Evolutionary conservation across 192 early-diverging fungal species (phyloP), one percentile per base, ranked within the genome.

Genomic region (Backusella tarrabulga): DNA sequence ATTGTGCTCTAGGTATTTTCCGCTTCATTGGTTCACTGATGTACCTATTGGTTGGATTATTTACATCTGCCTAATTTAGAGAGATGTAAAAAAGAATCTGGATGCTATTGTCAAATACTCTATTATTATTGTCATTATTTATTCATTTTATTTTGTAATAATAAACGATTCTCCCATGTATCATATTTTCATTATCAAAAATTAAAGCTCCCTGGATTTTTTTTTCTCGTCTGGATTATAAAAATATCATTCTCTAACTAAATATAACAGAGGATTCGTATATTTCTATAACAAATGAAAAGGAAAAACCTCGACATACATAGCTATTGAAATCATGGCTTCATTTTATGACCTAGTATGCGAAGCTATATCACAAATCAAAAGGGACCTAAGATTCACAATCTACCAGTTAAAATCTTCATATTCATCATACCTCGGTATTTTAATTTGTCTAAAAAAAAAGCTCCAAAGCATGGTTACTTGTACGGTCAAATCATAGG

Each of bases 21-120:
- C 85, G 95, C 26, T 95, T 96, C 79, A 70, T 92, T 63, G 95
- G 95, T 21, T 89, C 88, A 54, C 69, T 88, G 34, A 82, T 86
- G 56, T 97, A 95, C 74, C 83, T 94, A 21, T 71, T 96, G 23
- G 74, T 87, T 60, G 66, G 83, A 11, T 34, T 87, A 35, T 85
- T 83, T 82, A 78, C 86, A 68, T 74, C 73, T 5, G 54, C 34
- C 6, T 74, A 74, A 50, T 40, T 46, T 21, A 26, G 19, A 1
- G 6, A n/a, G 19, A 7, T 4, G 19, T 50, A 50, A 1, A 50
- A 50, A 50, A n/a, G 15, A n/a, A 50, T 50, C 2, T 4, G 15
- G 15, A 44, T 44, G 42, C 4, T 17, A 44, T 44, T 50, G 46
- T n/a, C 46, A 50, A 50, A n/a, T 50, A 50, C 46, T 19, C 46